Evolutionary conservation across 768 basidiomycete genomes (phyloP).

Genomic region (Rhodotorula diobovata): DNA sequence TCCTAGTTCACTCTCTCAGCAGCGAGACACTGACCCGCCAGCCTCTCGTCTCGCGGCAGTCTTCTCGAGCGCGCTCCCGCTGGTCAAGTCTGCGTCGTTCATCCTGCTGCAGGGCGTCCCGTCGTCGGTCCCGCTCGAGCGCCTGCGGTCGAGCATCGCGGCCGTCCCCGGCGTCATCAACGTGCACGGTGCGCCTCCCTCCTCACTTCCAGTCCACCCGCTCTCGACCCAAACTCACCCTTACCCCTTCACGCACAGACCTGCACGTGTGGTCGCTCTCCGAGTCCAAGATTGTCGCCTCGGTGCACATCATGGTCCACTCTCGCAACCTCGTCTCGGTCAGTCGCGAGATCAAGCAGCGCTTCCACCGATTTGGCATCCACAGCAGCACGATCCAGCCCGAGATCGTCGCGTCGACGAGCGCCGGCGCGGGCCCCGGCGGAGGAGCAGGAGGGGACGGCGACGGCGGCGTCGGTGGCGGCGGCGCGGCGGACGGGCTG

Average conservation of each 20-base stretch:
- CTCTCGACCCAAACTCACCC: no score
- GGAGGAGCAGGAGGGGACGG: no score
- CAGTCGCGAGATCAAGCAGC: slow-evolving; percentile 73
- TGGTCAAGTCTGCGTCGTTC: slow-evolving; percentile 80
- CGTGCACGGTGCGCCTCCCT: slow-evolving; percentile 54
- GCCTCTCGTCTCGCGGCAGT: slow-evolving; percentile 45
- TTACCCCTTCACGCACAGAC: slow-evolving; percentile 50
- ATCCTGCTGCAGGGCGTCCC: slow-evolving; percentile 94
- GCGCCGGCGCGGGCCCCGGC: background rate
- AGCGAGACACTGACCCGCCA: background rate
- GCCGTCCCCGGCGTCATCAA: slow-evolving; percentile 77
- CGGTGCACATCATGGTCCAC: slow-evolving; percentile 83
- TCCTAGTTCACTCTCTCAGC: background rate
- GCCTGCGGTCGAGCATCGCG: slow-evolving; percentile 74
- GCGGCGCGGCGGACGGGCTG: no score
- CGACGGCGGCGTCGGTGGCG: no score
- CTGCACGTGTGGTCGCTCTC: slow-evolving; percentile 97
- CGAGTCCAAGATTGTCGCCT: slow-evolving; percentile 89
- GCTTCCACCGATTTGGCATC: slow-evolving; percentile 83
- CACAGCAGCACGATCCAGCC: slow-evolving; percentile 55
- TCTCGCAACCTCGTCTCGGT: slow-evolving; percentile 86
- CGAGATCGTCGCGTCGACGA: slow-evolving; percentile 28
- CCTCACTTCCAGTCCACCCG: no score
- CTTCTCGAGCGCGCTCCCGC: slow-evolving; percentile 86
- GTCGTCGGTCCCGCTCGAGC: slow-evolving; percentile 78